Evolutionary conservation across 371 early-diverging fungal genomes (phyloP), one percentile per base, ranked within the genome.

Genomic region (Lichtheimia ornata): DNA sequence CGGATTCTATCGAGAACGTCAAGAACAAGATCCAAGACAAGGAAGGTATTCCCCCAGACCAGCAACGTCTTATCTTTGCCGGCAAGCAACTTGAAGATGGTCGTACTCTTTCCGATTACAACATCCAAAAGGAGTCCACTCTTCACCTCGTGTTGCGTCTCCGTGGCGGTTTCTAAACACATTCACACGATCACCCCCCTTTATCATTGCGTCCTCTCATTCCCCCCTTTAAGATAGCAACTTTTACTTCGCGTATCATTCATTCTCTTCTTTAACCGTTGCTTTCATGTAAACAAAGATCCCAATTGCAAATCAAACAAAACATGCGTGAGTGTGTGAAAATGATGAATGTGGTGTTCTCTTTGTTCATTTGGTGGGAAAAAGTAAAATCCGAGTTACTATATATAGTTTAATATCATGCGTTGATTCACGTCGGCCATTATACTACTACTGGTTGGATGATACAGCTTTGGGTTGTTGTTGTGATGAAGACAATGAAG

Each of bases 21-120:
- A 96, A 96, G 87, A 61, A 70, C 54, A 96, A 94, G 85, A 95
- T 96, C 66, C 95, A 96, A 78, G 95, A 96, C 82, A 97, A 98
- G 90, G 98, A 99, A 77, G 96, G 95, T 54, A 90, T 90, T 53
- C 92, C 93, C 57, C 91, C 92, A 58, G 92, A 93, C 70, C 93
- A 93, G 80, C 93, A 94, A 72, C 84, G 91, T 65, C 77, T 94
- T 17, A 92, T 92, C 58, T 91, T 93, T 65, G 92, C 91, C 56
- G 93, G 91, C 53, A 92, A 94, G 77, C 91, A 92, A 74, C 79
- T 94, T 7, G 92, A 92, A 67, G 93, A 92, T 66, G 91, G 90
- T 53, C 84, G 92, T 55, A 90, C 91, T 9, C 75, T 94, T 47
- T 76, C 77, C 86, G 91, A 74, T 84, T 90, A 83, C 73, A 83